Conservation (phyloP, 768 basidiomycete species). For the Coprinopsis sp. region DNA sequence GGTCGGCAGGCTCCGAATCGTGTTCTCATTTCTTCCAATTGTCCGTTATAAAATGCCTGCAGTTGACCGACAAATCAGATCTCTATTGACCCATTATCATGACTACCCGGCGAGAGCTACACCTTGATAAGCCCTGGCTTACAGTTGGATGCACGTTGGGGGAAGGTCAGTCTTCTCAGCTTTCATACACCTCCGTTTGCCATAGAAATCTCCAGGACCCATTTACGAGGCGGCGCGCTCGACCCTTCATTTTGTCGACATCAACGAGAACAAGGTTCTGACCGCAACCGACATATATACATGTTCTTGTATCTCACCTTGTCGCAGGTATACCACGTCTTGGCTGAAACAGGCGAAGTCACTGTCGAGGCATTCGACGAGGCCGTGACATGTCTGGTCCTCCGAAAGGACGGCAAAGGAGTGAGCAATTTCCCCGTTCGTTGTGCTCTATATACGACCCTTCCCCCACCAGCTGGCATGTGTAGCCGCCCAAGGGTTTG, state of each 20-base stretch:
- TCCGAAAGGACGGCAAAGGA: slow-evolving; percentile 43
- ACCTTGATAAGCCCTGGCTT: slow-evolving; percentile 44
- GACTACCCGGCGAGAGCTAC: slow-evolving; percentile 27
- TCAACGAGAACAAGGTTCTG: slow-evolving; percentile 46
- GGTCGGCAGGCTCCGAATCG: no score
- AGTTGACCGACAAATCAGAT: no score
- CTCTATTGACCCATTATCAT: neutral
- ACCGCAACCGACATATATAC: slow-evolving; percentile 9
- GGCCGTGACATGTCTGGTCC: slow-evolving; percentile 52
- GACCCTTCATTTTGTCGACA: slow-evolving; percentile 66
- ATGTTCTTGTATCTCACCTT: neutral
- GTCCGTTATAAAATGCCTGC: no score
- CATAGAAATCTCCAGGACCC: slow-evolving; percentile 39
- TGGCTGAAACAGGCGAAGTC: slow-evolving; percentile 36
- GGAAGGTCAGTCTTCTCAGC: slow-evolving; percentile 42
- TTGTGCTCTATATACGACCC: neutral
- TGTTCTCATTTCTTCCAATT: no score
- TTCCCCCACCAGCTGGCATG: slow-evolving; percentile 45
- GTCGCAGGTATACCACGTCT: slow-evolving; percentile 48
- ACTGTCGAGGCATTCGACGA: slow-evolving; percentile 47
- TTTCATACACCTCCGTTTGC: neutral
- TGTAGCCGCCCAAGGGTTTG: slow-evolving; percentile 55
- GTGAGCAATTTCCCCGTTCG: slow-evolving; percentile 26
- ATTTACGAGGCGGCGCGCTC: slow-evolving; percentile 52
- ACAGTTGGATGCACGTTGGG: slow-evolving; percentile 53